phyloP scores from a whole-genome alignment of 805 yeast genomes.

The Blastobotrys mokoenaii region DNA sequence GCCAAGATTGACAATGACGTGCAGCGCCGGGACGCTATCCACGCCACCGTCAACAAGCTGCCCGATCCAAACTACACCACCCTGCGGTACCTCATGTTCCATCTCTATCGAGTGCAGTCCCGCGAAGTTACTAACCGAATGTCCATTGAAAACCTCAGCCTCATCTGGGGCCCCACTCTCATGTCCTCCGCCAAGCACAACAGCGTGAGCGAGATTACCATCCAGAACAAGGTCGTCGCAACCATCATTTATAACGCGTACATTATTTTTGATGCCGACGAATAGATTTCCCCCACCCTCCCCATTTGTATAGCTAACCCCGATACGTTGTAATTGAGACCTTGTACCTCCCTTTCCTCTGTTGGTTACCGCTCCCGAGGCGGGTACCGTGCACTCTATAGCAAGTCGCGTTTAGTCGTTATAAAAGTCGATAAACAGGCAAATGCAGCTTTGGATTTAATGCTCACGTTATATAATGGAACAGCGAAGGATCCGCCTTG shows the following conservation, averaged over 20 bases:
- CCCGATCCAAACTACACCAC: conserved; percentile 97
- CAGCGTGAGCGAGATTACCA: conserved; percentile 63
- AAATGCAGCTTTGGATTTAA: no score
- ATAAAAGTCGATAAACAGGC: no score
- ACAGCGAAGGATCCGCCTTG: conserved; percentile 1
- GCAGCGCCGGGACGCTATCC: conserved; percentile 64
- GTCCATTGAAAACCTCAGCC: conserved; percentile 73
- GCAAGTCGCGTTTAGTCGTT: no score
- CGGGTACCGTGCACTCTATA: no score
- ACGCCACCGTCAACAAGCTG: conserved; percentile 76
- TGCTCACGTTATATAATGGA: no score
- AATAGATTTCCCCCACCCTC: background rate
- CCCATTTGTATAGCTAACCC: no score
- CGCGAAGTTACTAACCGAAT: conserved; percentile 63
- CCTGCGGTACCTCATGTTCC: conserved; percentile 74
- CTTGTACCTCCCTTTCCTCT: no score
- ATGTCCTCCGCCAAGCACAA: conserved; percentile 54
- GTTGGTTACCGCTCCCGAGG: no score
- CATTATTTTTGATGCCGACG: conserved; percentile 65
- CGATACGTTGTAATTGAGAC: no score
- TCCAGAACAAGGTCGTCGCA: conserved; percentile 71
- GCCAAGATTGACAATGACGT: conserved; percentile 57
- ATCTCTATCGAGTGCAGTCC: conserved; percentile 63
- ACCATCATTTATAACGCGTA: conserved; percentile 76
- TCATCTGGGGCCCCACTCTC: conserved; percentile 92